Evolutionary conservation across 495 filamentous ascomycete genomes (phyloP), one percentile per base, ranked within the genome.

Genomic region (Bathelium albidoporum): DNA sequence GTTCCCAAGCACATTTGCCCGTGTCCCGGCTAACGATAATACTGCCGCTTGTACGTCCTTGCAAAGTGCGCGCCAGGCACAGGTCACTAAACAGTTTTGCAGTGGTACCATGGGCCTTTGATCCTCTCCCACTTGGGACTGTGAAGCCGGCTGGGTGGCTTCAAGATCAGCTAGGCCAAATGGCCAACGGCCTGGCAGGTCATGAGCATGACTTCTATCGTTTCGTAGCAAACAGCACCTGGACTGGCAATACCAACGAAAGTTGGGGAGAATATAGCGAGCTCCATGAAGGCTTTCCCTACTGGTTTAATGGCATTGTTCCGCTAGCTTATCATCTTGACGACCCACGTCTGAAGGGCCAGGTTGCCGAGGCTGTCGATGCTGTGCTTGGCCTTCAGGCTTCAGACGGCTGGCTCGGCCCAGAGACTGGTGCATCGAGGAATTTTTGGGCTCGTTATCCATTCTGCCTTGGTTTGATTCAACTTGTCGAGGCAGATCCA

Each of bases 231-330:
- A 65, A 87, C 62, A 80, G 77, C 3, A 69, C 72, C 18, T 88
- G 83, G 83, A 65, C 83, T 11, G 84, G 84, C 2, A 81, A 82
- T 1, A 71, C 72, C 24, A 68, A 73, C 5, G 4, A 1, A 2
- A 28, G 22, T 29, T 55, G 49, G 49, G 49, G 49, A 55, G 83
- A 87, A 68, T 88, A 88, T 62, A 84, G 80, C 49, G 70, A 69
- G 7, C 74, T 87, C 2, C 77, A 85, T 62, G 85, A 88, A 72
- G 79, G 78, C 0, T 76, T 81, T 2, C 83, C 84, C 1, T 87
- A 88, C 68, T 88, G 84, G 85, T 80, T 85, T 63, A 87, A 87
- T 66, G 81, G 81, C 26, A 72, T 87, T 3, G 85, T 88, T 2
- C 83, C 85, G 14, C 75, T 87, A n/a, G 83, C 85, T 16, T 87